A percentile compares a stretch with the other conserved stretches of the same genome.
These are phyloP conservation scores for Yarrowia sp. DNA, from an alignment of 805 yeast species.

Conservation along the genomic window DNA sequence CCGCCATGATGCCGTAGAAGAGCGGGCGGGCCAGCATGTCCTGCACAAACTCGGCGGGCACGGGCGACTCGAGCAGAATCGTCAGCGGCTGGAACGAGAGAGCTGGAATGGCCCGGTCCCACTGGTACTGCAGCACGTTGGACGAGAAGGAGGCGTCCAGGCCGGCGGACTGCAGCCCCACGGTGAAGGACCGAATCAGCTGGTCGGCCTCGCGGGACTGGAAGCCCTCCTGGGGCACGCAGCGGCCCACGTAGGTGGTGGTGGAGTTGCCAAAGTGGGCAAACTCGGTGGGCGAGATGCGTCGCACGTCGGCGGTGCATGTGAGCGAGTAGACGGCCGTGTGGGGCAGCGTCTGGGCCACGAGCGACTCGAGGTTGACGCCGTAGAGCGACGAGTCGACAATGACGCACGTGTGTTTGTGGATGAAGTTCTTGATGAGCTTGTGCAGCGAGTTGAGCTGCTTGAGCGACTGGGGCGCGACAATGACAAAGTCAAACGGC, in stretches of 20 bases:
- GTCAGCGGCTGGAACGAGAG: slow-evolving; percentile 75
- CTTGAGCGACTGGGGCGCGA: slow-evolving; percentile 24
- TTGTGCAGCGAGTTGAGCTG: slow-evolving; percentile 27
- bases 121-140: slow-evolving; percentile 47
- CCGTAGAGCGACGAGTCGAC: slow-evolving; percentile 29
- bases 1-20: slow-evolving; percentile 72
- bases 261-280: slow-evolving; percentile 19
- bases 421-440: slow-evolving; percentile 25
- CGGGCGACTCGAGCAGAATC: slow-evolving; percentile 66
- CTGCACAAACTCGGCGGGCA: slow-evolving; percentile 53
- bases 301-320: slow-evolving; percentile 26
- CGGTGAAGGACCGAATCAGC: slow-evolving; percentile 26
- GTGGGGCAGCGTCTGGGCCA: slow-evolving; percentile 28
- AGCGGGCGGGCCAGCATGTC: slow-evolving; percentile 84
- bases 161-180: slow-evolving; percentile 30
- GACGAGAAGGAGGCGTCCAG: slow-evolving; percentile 28
- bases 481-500: slow-evolving; percentile 26
- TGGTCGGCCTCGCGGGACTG: slow-evolving; percentile 12
- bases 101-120: slow-evolving; percentile 79
- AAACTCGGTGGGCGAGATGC: slow-evolving; percentile 23
- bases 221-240: slow-evolving; percentile 17
- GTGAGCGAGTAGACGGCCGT: slow-evolving; percentile 28
- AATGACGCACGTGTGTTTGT: slow-evolving; percentile 28
- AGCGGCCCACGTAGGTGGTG: slow-evolving; percentile 20
- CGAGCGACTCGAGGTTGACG: slow-evolving; percentile 26